Evolutionary conservation across 2,329 filamentous ascomycete species (phyloP).

Genomic region (Tympanopsis confertula): DNA sequence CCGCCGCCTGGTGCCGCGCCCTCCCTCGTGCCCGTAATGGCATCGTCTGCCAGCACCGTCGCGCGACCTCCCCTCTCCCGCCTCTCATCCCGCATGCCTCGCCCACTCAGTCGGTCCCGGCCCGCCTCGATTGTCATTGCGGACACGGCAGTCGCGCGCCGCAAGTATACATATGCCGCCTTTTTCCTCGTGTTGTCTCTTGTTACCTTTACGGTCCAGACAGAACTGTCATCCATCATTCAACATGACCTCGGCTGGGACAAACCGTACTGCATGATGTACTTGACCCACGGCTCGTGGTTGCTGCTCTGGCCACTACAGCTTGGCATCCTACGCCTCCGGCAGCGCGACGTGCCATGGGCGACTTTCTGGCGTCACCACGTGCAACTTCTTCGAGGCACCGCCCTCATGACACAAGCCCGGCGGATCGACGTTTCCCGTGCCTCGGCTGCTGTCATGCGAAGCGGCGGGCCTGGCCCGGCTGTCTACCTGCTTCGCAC

Average conservation of each 20-base stretch:
- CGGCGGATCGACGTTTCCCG: conserved; percentile 60
- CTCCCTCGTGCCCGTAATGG: too few species aligned
- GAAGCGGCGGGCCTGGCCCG: conserved; percentile 26
- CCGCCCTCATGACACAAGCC: conserved; percentile 72
- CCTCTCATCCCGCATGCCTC: too few species aligned
- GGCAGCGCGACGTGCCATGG: conserved; percentile 72
- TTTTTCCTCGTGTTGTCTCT: conserved; percentile 75
- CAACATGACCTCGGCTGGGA: conserved; percentile 87
- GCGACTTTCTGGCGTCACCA: conserved; percentile 68
- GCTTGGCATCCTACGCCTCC: conserved; percentile 66
- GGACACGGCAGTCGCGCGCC: conserved; percentile 55
- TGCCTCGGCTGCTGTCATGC: conserved; percentile 10
- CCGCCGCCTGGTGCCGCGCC: too few species aligned
- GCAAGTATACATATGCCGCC: conserved; percentile 77
- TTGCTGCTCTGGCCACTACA: conserved; percentile 76
- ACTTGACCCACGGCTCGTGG: conserved; percentile 89
- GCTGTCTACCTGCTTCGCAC: conserved; percentile 67
- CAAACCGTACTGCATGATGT: conserved; percentile 98
- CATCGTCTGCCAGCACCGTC: too few species aligned
- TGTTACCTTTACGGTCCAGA: conserved; percentile 84
- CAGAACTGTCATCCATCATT: conserved; percentile 88
- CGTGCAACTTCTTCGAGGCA: conserved; percentile 35
- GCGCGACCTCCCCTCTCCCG: too few species aligned
- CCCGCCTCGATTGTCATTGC: conserved; percentile 43
- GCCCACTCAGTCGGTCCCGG: too few species aligned